A percentile compares a stretch with the other conserved stretches of the same genome.
phyloP scores from a whole-genome alignment of 768 basidiomycete species.

The Cystobasidium onofrii region DNA sequence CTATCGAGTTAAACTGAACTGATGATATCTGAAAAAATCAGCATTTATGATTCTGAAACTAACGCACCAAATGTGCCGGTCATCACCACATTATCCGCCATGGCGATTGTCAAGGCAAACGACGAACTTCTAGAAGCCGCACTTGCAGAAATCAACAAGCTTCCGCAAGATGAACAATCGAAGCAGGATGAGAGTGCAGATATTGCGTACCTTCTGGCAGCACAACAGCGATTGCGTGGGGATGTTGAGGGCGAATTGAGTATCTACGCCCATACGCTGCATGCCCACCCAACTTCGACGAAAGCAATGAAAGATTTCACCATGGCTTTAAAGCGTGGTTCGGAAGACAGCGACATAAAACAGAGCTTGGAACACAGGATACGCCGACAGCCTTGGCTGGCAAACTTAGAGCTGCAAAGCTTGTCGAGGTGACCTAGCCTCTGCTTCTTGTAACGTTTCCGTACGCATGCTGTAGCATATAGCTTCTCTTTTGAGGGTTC shows the following conservation, averaged over 20 bases:
- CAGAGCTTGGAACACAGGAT: neutral
- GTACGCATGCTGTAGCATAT: too few species aligned
- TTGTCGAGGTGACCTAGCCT: too few species aligned
- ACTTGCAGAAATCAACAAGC: slow-evolving; percentile 29
- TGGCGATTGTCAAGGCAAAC: slow-evolving; percentile 24
- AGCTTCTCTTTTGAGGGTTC: too few species aligned
- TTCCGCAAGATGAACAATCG: slow-evolving; percentile 12
- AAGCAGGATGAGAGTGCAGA: slow-evolving; percentile 21
- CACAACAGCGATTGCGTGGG: slow-evolving; percentile 14
- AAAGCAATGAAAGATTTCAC: neutral
- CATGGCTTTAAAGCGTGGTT: too few species aligned
- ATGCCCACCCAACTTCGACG: slow-evolving; percentile 1
- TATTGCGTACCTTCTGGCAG: slow-evolving; percentile 10
- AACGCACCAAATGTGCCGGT: slow-evolving; percentile 17
- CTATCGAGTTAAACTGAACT: too few species aligned
- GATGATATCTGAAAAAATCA: too few species aligned
- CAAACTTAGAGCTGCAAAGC: neutral
- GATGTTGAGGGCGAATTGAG: neutral
- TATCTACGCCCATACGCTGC: slow-evolving; percentile 7
- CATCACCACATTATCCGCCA: slow-evolving; percentile 31
- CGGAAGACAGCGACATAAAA: too few species aligned
- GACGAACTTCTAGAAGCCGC: slow-evolving; percentile 34
- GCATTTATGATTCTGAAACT: slow-evolving; percentile 16
- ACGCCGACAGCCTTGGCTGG: neutral
- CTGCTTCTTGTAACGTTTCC: neutral